Evolutionary conservation across 2,329 filamentous ascomycete species (phyloP), one percentile per base, ranked within the genome.

Genomic region (Diaporthe sp.): DNA sequence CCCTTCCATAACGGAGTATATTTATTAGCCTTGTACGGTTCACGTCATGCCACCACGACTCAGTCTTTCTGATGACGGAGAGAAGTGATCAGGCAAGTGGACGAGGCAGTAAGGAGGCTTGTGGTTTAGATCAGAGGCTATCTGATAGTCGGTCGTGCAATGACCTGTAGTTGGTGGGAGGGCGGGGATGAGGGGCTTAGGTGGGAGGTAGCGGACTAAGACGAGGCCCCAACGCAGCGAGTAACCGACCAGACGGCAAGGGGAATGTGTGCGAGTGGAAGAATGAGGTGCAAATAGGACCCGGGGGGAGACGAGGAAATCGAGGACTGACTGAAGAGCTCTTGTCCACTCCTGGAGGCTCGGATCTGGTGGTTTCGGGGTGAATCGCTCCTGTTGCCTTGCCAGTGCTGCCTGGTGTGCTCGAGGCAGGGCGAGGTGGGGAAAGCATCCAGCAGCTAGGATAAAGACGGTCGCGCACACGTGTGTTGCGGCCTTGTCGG

Each of bases 1-100:
- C 84, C 86, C 83, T 88, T 89, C 88, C 89, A 90, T 90, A 83
- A 87, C 87, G 87, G 85, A 83, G 81, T 81, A 78, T 81, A 80
- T 79, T 76, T 77, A 80, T 81, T 80, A 83, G 82, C 79, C 79
- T 80, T 78, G 76, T 74, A 77, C 75, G 75, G 77, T 80, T 82
- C 81, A 83, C 82, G 82, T 82, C 84, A 84, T 84, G 77, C 79
- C 83, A 82, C 80, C 77, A 81, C 77, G 77, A 81, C 79, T 77
- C 75, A 42, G 59, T 17, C 19, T 53, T 46, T 7, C 8, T 46
- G 44, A 46, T 49, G 51, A 46, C 28, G 9, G 44, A 51, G 37
- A 34, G 28, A 34, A n/a, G 4, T 25, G 37, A 31, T 22, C 58
- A 44, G 34, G 46, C 37, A 49, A 65, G 13, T 22, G 25, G 1